phyloP scores from a whole-genome alignment of 2,329 filamentous ascomycete species.

The Didymella lethalis region DNA sequence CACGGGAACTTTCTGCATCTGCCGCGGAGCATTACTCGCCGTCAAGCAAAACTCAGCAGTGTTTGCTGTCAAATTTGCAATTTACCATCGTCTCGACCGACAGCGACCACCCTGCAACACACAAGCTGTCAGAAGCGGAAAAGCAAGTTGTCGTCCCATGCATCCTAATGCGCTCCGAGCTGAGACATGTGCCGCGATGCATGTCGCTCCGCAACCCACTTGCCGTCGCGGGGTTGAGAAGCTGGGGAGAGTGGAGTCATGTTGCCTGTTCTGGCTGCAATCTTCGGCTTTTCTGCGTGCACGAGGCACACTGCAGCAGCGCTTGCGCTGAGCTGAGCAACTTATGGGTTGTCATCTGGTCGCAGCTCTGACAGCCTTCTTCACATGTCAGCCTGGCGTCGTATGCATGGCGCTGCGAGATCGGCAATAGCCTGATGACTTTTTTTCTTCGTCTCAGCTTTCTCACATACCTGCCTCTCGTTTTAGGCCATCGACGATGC shows the following conservation, averaged over 20 bases:
- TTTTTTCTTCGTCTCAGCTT: neutral
- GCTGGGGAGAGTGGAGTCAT: constrained; percentile 24
- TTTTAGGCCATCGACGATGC: neutral
- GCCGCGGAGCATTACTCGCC: constrained; percentile 1
- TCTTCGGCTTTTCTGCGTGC: constrained; percentile 14
- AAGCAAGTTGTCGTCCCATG: neutral
- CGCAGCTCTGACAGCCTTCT: constrained; percentile 11
- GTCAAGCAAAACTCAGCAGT: constrained; percentile 6
- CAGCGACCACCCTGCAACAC: constrained; percentile 11
- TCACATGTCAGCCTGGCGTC: constrained; percentile 17
- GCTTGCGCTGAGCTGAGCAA: constrained; percentile 11
- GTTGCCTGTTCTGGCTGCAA: constrained; percentile 17
- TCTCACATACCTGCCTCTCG: neutral
- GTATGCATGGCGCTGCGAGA: constrained; percentile 1
- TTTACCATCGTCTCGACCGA: constrained; percentile 1
- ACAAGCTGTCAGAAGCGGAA: neutral
- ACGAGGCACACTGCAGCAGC: constrained; percentile 31
- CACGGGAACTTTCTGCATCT: constrained; percentile 6
- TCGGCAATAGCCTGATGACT: neutral
- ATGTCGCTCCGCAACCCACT: constrained; percentile 13
- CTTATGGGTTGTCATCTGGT: constrained; percentile 11
- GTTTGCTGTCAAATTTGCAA: neutral
- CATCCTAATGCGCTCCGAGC: constrained; percentile 1
- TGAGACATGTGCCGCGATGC: constrained; percentile 15
- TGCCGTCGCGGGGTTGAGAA: constrained; percentile 8